Evolutionary conservation across 2,329 filamentous ascomycete genomes (phyloP).

Genomic region (Penicillium hesseltinei): DNA sequence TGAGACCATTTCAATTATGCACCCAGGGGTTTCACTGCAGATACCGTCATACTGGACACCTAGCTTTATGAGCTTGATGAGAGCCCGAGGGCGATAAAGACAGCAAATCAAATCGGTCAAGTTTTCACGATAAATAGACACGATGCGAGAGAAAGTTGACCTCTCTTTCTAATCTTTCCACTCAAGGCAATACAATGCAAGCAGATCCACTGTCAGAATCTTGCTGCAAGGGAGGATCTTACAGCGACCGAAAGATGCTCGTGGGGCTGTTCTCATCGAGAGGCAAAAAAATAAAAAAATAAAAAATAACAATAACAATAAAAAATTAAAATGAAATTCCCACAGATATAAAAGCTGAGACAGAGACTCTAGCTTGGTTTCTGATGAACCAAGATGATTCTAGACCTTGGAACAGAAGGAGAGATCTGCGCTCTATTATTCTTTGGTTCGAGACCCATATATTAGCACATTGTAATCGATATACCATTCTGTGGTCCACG

Average conservation of each 20-base stretch:
- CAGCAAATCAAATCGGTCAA: background rate
- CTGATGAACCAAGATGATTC: background rate
- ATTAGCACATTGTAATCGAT: background rate
- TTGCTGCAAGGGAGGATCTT: slow-evolving; percentile 2
- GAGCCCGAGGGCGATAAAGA: background rate
- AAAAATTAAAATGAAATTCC: background rate
- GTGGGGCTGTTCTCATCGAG: background rate
- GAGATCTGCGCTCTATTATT: background rate
- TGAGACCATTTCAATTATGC: background rate
- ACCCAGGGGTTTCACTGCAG: background rate
- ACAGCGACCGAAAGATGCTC: slow-evolving; percentile 1
- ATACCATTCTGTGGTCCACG: background rate
- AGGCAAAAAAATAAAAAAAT: too few relatives aligned
- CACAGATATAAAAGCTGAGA: background rate
- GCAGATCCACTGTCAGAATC: background rate
- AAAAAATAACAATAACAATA: too few relatives aligned
- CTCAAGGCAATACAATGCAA: background rate
- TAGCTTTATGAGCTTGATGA: background rate
- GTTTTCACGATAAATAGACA: background rate
- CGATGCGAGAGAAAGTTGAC: background rate
- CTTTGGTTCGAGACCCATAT: background rate
- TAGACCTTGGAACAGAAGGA: background rate
- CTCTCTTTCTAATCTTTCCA: background rate
- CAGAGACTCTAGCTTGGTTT: background rate
- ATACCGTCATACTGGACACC: background rate